Conservation (phyloP, 139 green algal genomes). For the Micractinium sp. region DNA sequence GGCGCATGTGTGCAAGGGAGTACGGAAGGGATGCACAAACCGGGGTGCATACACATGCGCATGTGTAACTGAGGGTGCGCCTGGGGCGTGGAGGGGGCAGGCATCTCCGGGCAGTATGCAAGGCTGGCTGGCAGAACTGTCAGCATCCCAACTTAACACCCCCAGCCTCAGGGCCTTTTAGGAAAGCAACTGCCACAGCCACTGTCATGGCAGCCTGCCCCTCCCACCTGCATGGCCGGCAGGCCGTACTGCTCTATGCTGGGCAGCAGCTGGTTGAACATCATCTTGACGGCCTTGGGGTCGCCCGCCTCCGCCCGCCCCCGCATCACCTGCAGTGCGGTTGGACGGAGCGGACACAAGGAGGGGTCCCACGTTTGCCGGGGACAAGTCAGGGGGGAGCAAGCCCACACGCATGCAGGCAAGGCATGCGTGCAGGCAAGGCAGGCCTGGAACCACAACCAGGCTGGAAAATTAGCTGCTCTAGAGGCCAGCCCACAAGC, state of each 20-base stretch:
- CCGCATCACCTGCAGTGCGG: neutral
- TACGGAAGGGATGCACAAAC: neutral
- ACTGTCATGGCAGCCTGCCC: neutral
- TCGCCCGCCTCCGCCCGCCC: slow-evolving; percentile 1
- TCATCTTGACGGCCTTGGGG: neutral
- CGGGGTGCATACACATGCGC: neutral
- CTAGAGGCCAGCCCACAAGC: too few relatives aligned
- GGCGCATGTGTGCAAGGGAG: neutral
- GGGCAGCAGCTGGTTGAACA: slow-evolving; percentile 4
- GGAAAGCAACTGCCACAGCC: neutral
- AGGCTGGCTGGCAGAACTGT: neutral
- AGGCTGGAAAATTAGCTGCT: too few relatives aligned
- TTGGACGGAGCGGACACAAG: too few relatives aligned
- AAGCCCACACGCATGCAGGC: too few relatives aligned
- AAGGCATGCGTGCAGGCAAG: too few relatives aligned
- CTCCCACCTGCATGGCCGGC: neutral
- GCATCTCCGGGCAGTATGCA: neutral
- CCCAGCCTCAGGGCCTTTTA: neutral
- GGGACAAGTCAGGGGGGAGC: too few relatives aligned
- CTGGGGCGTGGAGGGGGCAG: neutral
- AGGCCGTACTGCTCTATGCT: neutral
- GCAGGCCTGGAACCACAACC: too few relatives aligned
- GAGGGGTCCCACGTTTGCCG: too few relatives aligned
- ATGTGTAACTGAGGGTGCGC: neutral
- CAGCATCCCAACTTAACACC: neutral